These are phyloP conservation scores for Pachysandra terminalis DNA, from an alignment of 164 flowering plant genomes.

Conservation along the genomic window DNA sequence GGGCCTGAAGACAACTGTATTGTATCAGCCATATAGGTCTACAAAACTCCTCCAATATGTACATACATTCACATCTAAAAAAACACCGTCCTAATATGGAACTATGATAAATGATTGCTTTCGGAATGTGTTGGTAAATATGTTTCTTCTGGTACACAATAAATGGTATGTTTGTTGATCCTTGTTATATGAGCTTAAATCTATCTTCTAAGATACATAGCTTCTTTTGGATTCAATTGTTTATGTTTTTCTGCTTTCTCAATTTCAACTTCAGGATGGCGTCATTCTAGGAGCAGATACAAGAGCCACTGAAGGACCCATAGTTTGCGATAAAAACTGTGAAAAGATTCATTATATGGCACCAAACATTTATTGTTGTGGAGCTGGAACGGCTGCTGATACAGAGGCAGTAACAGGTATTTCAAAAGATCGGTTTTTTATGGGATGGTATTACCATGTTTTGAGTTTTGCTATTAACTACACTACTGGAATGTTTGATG, in stretches of 20 bases:
- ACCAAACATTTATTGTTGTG: constrained; percentile 95
- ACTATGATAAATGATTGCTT: too few species aligned
- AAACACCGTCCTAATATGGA: too few species aligned
- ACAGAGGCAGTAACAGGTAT: constrained; percentile 97
- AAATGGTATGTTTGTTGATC: too few species aligned
- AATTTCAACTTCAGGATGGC: constrained; percentile 65
- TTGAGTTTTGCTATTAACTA: not conserved
- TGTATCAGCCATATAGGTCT: too few species aligned
- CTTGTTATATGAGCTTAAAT: too few species aligned
- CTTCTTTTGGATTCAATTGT: too few species aligned
- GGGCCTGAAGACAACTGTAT: too few species aligned
- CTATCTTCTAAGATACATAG: too few species aligned
- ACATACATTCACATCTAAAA: too few species aligned
- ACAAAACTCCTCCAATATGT: too few species aligned
- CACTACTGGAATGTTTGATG: not conserved
- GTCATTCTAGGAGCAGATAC: constrained; percentile 97
- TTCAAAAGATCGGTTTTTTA: not conserved
- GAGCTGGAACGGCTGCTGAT: constrained; percentile 97
- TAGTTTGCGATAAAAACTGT: constrained; percentile 90
- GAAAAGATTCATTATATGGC: constrained; percentile 99
- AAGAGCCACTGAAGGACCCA: constrained; percentile 93
- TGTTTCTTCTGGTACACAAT: too few species aligned
- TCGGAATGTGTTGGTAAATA: too few species aligned
- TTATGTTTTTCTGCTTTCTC: not conserved
- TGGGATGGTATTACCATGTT: not conserved